Conservation (phyloP, 148 eudicot genomes). For the Rhododendron kiyosumense region DNA sequence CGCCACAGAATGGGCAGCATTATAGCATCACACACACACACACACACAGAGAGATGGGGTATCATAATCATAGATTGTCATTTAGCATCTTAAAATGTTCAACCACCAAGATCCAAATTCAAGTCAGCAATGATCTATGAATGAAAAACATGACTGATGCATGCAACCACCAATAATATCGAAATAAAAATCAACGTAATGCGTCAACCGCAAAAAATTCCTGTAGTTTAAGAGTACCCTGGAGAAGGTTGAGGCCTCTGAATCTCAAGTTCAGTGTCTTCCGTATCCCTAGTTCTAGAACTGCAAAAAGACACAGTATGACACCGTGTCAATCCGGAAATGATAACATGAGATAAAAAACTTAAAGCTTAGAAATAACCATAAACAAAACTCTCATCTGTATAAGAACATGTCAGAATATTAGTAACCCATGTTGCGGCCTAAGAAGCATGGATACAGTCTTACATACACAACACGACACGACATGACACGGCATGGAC, state of each 20-base stretch:
- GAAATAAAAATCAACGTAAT: not conserved
- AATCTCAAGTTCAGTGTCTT: constrained; percentile 8
- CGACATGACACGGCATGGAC: not conserved
- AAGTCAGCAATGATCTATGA: not conserved
- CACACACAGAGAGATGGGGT: not conserved
- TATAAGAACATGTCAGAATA: not conserved
- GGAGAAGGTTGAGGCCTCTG: constrained; percentile 16
- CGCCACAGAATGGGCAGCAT: not conserved
- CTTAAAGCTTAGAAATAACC: not conserved
- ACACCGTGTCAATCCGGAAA: not conserved
- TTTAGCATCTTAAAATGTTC: not conserved
- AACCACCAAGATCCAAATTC: not conserved
- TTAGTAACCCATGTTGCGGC: not conserved
- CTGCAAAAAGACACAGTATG: constrained; percentile 14
- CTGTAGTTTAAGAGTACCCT: constrained; percentile 19
- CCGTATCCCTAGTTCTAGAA: constrained; percentile 8
- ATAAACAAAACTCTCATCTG: not conserved
- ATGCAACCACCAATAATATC: not conserved
- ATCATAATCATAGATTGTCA: not conserved
- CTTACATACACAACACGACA: not conserved
- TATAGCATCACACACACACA: not conserved
- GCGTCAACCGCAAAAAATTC: not conserved
- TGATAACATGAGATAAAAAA: not conserved
- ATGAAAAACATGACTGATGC: not conserved
- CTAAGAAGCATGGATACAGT: not conserved